Evolutionary conservation across 1,284 basidiomycete genomes (phyloP).

Genomic region (Fomitopsis pinicola): DNA sequence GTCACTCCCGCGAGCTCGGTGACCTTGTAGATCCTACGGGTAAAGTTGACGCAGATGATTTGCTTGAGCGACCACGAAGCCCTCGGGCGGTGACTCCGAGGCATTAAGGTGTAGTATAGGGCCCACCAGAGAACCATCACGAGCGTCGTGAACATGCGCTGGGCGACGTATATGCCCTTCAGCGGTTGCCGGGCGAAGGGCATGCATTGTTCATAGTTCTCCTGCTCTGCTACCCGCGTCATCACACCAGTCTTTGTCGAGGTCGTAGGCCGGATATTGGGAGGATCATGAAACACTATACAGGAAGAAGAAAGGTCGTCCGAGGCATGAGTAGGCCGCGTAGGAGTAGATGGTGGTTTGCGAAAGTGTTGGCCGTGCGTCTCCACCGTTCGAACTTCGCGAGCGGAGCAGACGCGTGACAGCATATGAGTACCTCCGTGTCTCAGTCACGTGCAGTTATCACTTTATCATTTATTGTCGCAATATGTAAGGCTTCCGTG

Average conservation of each 20-base stretch:
- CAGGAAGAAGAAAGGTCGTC: too few species aligned
- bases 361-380: too few species aligned
- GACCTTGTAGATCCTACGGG: conserved; percentile 44
- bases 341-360: too few species aligned
- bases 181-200: conserved; percentile 42
- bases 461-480: too few species aligned
- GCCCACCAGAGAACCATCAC: conserved; percentile 41
- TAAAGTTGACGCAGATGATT: conserved; percentile 46
- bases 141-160: conserved; percentile 42
- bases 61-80: conserved; percentile 44
- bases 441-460: too few species aligned
- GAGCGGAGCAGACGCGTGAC: too few species aligned
- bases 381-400: too few species aligned
- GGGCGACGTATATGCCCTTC: conserved; percentile 43
- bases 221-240: background rate
- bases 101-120: conserved; percentile 36
- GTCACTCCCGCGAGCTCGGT: conserved; percentile 51
- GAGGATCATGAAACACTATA: background rate
- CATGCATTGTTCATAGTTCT: conserved; percentile 21
- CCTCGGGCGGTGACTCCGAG: conserved; percentile 39
- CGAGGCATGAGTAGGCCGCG: too few species aligned
- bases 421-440: too few species aligned
- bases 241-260: background rate
- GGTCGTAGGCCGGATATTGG: too few species aligned
- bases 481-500: too few species aligned